Base-by-base conservation (phyloP, 148 eudicot genomes). In the Cornus kousa region DNA sequence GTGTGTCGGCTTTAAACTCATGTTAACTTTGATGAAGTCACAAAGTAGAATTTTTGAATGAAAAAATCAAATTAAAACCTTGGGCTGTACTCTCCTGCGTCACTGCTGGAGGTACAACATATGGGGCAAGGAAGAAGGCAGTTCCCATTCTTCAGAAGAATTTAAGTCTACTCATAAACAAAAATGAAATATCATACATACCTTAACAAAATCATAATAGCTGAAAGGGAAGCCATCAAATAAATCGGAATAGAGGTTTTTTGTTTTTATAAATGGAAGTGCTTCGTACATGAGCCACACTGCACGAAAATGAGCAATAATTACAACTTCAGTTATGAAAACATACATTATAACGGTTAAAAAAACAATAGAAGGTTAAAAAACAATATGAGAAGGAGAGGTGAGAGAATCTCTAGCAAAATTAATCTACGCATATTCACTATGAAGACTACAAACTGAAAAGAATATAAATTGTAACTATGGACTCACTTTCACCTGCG, bases 271-370 rank as follows among this genome's bases (percentile, higher is more conserved):
- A 60, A 83, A 82, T 3, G 94, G 90, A 77, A 95, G 98, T 46
- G 97, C 93, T 75, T 87, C 85, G 81, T 95, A 95, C 97, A 95
- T 93, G 80, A 95, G 86, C 94, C 92, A 90, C 94, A 93, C 97
- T 95, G 90, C 87, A 81, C 53, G 24, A 73, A 80, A 66, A 74
- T 73, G 19, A 64, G 23, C 11, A 78, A 80, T 46, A 40, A 68
- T 62, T 35, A 48, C 32, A 33, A 50, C 9, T 28, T 31, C 67
- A 72, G 66, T 5, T 31, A 39, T 7, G 57, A 17, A 10, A n/a
- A 67, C 12, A 20, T 12, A 79, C 64, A 81, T 68, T 22, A 60
- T 16, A 28, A 28, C 28, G 28, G 28, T 28, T 28, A 28, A 28
- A 28, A 28, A 28, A 28, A 28, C 28, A 28, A n/a, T 28, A 22